Conservation (phyloP, 169 alveolate species). For the Cryptosporidium parvum region DNA sequence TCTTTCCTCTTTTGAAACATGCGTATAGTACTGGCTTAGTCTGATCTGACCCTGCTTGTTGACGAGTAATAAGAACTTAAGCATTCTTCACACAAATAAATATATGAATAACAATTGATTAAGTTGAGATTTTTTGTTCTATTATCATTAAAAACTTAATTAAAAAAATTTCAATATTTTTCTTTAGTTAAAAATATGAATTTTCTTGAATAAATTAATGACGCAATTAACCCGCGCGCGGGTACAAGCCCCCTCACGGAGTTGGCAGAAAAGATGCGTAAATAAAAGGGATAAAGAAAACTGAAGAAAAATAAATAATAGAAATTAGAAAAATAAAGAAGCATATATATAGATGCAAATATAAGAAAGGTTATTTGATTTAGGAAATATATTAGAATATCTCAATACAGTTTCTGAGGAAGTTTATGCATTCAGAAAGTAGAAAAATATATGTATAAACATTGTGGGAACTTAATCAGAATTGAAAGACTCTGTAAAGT, state of each 20-base stretch:
- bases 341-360: background rate
- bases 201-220: too few species aligned
- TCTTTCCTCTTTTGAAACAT: slow-evolving; percentile 92
- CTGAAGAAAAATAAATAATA: background rate
- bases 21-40: slow-evolving; percentile 91
- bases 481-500: slow-evolving; percentile 5
- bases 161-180: too few species aligned
- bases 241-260: background rate
- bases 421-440: background rate
- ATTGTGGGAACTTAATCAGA: slow-evolving; percentile 21
- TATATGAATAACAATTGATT: background rate
- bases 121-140: background rate
- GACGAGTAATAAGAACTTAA: slow-evolving; percentile 95
- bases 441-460: background rate
- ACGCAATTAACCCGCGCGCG: background rate
- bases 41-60: slow-evolving; percentile 98
- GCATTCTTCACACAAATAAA: slow-evolving; percentile 85
- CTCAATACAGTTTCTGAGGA: background rate
- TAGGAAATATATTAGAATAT: background rate
- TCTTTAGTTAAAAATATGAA: too few species aligned
- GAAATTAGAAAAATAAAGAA: background rate
- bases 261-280: slow-evolving; percentile 11
- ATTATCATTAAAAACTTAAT: too few species aligned
- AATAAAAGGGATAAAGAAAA: background rate
- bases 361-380: background rate